These are phyloP conservation scores for Centaurea solstitialis DNA, from an alignment of 129 eudicot species.

Conservation along the genomic window DNA sequence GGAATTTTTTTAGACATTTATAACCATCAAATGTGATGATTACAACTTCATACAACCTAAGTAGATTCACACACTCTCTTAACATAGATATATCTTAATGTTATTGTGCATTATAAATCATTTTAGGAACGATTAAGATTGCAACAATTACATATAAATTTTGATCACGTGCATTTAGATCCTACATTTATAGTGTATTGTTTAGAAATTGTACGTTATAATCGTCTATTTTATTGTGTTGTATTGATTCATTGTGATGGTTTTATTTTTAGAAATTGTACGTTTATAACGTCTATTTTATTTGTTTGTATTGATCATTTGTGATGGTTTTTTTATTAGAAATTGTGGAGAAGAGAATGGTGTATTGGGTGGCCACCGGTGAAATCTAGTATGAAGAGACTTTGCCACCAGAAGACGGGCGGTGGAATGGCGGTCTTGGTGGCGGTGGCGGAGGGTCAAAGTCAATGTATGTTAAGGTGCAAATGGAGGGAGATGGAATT, in stretches of 20 bases:
- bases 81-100: not conserved
- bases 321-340: not conserved
- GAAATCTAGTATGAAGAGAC: slow-evolving; percentile 54
- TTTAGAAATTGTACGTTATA: too few species aligned
- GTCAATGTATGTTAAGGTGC: slow-evolving; percentile 66
- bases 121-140: not conserved
- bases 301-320: not conserved
- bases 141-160: not conserved
- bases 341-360: slow-evolving; percentile 20
- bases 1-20: not conserved
- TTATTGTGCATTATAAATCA: not conserved
- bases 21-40: not conserved
- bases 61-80: not conserved
- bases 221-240: too few species aligned
- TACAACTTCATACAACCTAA: not conserved
- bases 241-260: not conserved
- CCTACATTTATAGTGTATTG: too few species aligned
- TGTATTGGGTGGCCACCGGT: slow-evolving; percentile 81
- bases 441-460: slow-evolving; percentile 11
- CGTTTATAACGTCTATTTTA: too few species aligned
- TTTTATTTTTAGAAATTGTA: not conserved
- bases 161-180: not conserved
- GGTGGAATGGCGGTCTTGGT: not conserved
- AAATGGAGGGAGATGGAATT: slow-evolving; percentile 78
- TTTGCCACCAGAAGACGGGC: slow-evolving; percentile 26